Evolutionary conservation across 2,329 filamentous ascomycete species (phyloP).

Genomic region (Aspergillus neoniger): DNA sequence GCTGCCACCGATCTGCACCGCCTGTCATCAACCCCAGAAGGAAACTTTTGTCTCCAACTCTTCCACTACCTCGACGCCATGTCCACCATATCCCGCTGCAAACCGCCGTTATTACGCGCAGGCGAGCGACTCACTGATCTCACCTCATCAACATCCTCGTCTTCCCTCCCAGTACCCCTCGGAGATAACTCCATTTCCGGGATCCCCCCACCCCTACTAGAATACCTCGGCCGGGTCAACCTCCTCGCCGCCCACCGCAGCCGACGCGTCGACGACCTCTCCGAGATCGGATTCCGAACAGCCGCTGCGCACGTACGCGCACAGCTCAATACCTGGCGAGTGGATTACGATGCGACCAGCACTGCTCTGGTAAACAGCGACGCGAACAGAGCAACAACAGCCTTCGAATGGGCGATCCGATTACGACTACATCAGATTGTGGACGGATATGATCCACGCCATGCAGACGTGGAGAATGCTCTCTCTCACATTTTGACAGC

Average conservation of each 20-base stretch:
- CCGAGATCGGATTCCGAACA: slow-evolving; percentile 35
- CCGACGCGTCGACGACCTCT: slow-evolving; percentile 30
- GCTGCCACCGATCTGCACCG: slow-evolving; percentile 32
- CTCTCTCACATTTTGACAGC: slow-evolving; percentile 41
- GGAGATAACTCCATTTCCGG: slow-evolving; percentile 23
- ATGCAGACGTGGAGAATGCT: slow-evolving; percentile 37
- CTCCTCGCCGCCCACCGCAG: slow-evolving; percentile 31
- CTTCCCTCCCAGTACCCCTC: neutral
- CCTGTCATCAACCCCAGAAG: slow-evolving; percentile 27
- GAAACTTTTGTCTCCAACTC: slow-evolving; percentile 42
- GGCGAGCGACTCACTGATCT: slow-evolving; percentile 22
- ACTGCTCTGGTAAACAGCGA: slow-evolving; percentile 22
- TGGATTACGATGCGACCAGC: slow-evolving; percentile 29
- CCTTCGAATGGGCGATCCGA: slow-evolving; percentile 47
- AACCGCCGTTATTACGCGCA: slow-evolving; percentile 26
- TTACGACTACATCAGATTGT: slow-evolving; percentile 48
- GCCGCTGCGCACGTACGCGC: slow-evolving; percentile 35
- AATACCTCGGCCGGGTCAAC: slow-evolving; percentile 32
- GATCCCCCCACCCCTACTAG: slow-evolving; percentile 24
- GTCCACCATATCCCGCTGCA: slow-evolving; percentile 34
- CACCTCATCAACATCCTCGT: slow-evolving; percentile 9
- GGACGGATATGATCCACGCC: slow-evolving; percentile 43
- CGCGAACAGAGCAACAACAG: slow-evolving; percentile 39
- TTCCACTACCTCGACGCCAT: slow-evolving; percentile 39
- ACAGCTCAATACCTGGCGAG: slow-evolving; percentile 43